A percentile compares a stretch with the other conserved stretches of the same genome.
phyloP scores from a whole-genome alignment of 352 stramenopile genomes.

The Thalassiosira mediterranea region DNA sequence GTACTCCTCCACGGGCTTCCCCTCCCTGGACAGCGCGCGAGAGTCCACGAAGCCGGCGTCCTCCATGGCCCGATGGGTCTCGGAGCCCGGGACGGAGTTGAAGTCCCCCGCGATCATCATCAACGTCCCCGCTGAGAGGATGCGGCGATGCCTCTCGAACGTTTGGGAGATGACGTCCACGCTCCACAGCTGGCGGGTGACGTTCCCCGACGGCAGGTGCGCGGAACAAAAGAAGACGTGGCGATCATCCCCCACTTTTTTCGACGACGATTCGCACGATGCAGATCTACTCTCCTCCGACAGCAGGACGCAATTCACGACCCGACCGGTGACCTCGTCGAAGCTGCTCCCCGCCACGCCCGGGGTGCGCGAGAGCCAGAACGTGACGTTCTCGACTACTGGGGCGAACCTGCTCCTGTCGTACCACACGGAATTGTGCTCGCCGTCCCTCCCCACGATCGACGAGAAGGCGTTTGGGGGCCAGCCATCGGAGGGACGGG shows the following conservation, averaged over 20 bases:
- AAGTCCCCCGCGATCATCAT: slow-evolving; percentile 13
- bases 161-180: slow-evolving; percentile 2
- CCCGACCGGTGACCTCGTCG: slow-evolving; percentile 10
- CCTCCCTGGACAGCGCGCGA: background rate
- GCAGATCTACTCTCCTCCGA: background rate
- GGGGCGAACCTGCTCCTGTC: background rate
- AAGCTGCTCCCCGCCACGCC: slow-evolving; percentile 13
- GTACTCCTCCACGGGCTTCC: background rate
- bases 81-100: slow-evolving; percentile 9
- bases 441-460: slow-evolving; percentile 4
- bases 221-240: slow-evolving; percentile 16
- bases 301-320: slow-evolving; percentile 20
- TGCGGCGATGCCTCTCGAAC: background rate
- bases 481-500: background rate
- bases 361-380: slow-evolving; percentile 11
- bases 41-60: slow-evolving; percentile 3
- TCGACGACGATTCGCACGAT: background rate
- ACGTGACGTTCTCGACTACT: slow-evolving; percentile 4
- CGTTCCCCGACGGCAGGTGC: slow-evolving; percentile 19
- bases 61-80: background rate
- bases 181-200: slow-evolving; percentile 13
- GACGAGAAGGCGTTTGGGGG: slow-evolving; percentile 12
- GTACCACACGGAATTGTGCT: slow-evolving; percentile 20
- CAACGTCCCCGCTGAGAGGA: background rate
- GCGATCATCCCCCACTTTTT: background rate